A percentile compares a stretch with the other conserved stretches of the same genome.
Evolutionary conservation across 2,329 filamentous ascomycete genomes (phyloP).

Genomic region (Aspergillus fischeri): DNA sequence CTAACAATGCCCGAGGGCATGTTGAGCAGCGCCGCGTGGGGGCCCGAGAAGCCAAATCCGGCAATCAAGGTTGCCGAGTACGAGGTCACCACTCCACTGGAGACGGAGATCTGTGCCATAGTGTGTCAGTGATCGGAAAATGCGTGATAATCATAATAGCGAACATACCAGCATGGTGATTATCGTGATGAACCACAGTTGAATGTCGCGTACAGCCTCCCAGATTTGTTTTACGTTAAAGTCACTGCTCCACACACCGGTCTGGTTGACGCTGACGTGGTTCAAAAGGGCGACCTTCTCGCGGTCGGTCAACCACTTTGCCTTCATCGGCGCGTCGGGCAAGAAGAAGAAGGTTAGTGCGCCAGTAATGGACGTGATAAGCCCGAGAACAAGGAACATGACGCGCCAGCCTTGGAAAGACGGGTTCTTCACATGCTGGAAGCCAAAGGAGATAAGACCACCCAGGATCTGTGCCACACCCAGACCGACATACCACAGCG

Average conservation of each 20-base stretch:
- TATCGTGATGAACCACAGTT: constrained; percentile 44
- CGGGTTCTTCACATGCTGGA: constrained; percentile 43
- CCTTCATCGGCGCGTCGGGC: constrained; percentile 15
- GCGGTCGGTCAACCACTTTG: constrained; percentile 21
- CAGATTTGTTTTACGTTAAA: constrained; percentile 46
- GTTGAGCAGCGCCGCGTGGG: constrained; percentile 43
- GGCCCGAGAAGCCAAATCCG: constrained; percentile 41
- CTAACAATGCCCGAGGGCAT: constrained; percentile 42
- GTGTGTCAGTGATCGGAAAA: not conserved
- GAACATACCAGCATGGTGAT: constrained; percentile 10
- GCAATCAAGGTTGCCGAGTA: constrained; percentile 42
- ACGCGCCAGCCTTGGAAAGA: constrained; percentile 39
- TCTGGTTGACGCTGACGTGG: constrained; percentile 47
- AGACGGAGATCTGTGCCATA: constrained; percentile 4
- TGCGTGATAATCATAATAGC: not conserved
- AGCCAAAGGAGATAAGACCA: constrained; percentile 44
- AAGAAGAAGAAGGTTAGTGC: constrained; percentile 37
- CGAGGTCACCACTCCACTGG: constrained; percentile 44
- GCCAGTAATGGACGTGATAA: constrained; percentile 41
- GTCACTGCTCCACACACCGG: constrained; percentile 49
- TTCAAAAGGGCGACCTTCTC: constrained; percentile 40
- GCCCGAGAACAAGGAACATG: constrained; percentile 47
- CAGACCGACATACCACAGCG: constrained; percentile 59
- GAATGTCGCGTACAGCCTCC: constrained; percentile 44
- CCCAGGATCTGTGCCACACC: constrained; percentile 50